Base-by-base conservation (phyloP, 345 rosid genomes). In the Ceriops decandra region DNA sequence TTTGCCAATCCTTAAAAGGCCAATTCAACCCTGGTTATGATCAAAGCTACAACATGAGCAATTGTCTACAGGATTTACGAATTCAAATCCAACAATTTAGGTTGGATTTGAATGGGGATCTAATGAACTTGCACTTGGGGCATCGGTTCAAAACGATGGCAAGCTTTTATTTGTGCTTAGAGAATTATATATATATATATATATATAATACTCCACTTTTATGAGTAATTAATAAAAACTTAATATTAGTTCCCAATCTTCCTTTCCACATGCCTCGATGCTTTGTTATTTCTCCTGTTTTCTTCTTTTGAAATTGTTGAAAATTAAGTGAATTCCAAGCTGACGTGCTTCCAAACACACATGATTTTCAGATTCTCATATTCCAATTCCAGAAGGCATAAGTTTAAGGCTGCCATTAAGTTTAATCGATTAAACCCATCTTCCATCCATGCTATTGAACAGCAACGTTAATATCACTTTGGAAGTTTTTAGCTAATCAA, bases 1-100 rank as follows among this genome's bases (percentile, higher is more conserved):
- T 27, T 69, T 68, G 67, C 74, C 67, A 68, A 73, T 61, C 20
- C 8, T 61, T 17, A 51, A 53, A 42, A 46, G 31, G 72, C 62
- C 56, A 65, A 63, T 71, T 76, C 79, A 82, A 74, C 71, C 71
- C 46, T 64, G 42, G n/a, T 59, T 57, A 30, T 36, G 53, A 76
- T 76, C 38, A 10, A 11, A 49, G 62, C 69, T 22, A 31, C 35
- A 11, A 53, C 27, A 20, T 24, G 52, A 66, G 28, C 11, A 10
- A 4, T 15, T 56, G 68, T 62, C 19, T 19, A 36, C 33, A 28
- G 20, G 30, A 0, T 27, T 20, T 72, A 76, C 77, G 78, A 74
- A 68, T 21, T 33, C 8, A 33, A 33, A 33, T 33, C 35, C 8
- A 33, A 33, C 7, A 33, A 33, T 62, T 27, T 62, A 46, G 52